Evolutionary conservation across 306 rosid genomes (phyloP).

Genomic region (Prunus padus): DNA sequence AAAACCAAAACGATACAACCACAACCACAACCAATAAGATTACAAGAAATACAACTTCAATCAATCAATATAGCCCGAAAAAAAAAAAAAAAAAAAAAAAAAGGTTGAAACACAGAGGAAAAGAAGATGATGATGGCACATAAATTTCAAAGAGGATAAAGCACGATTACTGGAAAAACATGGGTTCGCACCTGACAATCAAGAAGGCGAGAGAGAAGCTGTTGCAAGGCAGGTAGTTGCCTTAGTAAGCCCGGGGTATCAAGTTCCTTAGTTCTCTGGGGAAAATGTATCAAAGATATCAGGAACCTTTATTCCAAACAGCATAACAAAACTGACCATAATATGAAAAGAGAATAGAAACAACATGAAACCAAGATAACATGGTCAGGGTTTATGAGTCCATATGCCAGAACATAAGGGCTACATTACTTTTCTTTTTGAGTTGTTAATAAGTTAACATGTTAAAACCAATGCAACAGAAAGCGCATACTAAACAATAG

Average conservation of each 20-base stretch:
- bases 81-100: neutral
- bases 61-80: neutral
- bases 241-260: slow-evolving; percentile 7
- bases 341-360: neutral
- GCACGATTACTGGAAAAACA: neutral
- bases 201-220: slow-evolving; percentile 24
- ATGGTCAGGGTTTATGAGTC: no score
- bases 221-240: slow-evolving; percentile 22
- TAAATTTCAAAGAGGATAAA: neutral
- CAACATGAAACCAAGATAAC: neutral
- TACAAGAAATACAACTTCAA: neutral
- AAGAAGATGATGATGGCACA: neutral
- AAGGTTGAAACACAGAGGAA: neutral
- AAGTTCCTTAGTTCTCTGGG: slow-evolving; percentile 15
- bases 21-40: neutral
- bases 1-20: neutral
- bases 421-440: neutral
- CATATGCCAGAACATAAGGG: neutral
- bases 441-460: neutral
- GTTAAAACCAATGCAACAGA: no score
- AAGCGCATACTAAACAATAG: neutral
- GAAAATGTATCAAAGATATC: neutral
- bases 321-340: neutral
- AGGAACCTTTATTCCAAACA: neutral
- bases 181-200: slow-evolving; percentile 14